These are phyloP conservation scores for Phytopythium helicoides DNA, from an alignment of 352 stramenopile genomes.

Conservation along the genomic window DNA sequence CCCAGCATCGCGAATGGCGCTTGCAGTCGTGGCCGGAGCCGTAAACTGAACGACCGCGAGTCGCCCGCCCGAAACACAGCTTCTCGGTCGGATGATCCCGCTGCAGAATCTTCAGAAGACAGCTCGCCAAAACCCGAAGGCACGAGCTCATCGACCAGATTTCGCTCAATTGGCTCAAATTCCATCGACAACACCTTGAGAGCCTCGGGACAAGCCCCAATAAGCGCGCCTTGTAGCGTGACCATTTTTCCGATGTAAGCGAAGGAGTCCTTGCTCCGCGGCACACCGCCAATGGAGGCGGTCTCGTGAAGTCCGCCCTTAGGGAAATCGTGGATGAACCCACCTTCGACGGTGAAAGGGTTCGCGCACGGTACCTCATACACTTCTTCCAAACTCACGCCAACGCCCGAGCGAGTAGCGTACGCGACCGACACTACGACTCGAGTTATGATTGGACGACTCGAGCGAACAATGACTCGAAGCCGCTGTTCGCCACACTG, in stretches of 20 bases:
- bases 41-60: slow-evolving; percentile 57
- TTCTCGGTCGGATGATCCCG: slow-evolving; percentile 8
- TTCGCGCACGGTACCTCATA: slow-evolving; percentile 64
- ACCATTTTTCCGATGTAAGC: slow-evolving; percentile 66
- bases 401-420: slow-evolving; percentile 59
- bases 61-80: slow-evolving; percentile 57
- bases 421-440: slow-evolving; percentile 59
- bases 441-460: slow-evolving; percentile 31
- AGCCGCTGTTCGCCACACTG: slow-evolving; percentile 42
- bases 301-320: slow-evolving; percentile 31
- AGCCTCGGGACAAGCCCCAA: slow-evolving; percentile 48
- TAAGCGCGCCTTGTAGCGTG: slow-evolving; percentile 51
- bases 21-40: slow-evolving; percentile 39
- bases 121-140: slow-evolving; percentile 42
- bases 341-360: slow-evolving; percentile 51
- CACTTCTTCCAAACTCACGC: slow-evolving; percentile 60
- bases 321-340: slow-evolving; percentile 66
- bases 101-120: slow-evolving; percentile 2
- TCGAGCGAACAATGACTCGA: slow-evolving; percentile 57
- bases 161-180: slow-evolving; percentile 42
- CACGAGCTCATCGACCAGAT: slow-evolving; percentile 27
- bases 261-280: slow-evolving; percentile 32
- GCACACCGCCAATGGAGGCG: not conserved
- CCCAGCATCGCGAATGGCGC: slow-evolving; percentile 53
- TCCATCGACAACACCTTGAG: slow-evolving; percentile 51